Base-by-base conservation (phyloP, 192 early-diverging fungal genomes). In the Cetraspora pellucida region DNA sequence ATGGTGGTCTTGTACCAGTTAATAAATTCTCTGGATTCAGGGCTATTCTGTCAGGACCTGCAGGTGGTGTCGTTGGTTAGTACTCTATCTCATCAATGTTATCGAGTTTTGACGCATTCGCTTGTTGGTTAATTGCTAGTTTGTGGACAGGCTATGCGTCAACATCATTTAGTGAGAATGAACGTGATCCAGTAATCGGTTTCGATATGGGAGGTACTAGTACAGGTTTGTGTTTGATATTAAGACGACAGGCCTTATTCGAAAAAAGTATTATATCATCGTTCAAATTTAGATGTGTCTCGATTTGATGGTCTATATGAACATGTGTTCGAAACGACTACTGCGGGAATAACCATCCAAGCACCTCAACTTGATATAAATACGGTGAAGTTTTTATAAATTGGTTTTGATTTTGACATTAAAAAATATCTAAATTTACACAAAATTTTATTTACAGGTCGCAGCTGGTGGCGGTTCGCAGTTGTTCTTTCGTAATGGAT, bases 161-260 rank as follows among this genome's bases (percentile, higher is more conserved):
- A 74, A 89, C 88, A 1, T 85, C 81, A 0, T 89, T 77, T 68
- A 81, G 82, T 55, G 72, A 81, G 27, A 83, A 88, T 54, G 61
- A 81, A 28, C 78, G 81, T 1, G 73, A 78, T 4, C 89, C 94
- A 0, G 91, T 97, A 17, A 95, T 99, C 77, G 97, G 96, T 6
- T 99, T 99, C 77, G 97, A 98, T 83, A 98, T 97, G 97, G 96
- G 95, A 30, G 95, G 94, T 19, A 92, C 90, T 13, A 92, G 91
- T 67, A 93, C 92, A 5, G 81, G 81, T 82, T 70, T 27, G 28
- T 44, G 57, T 72, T 44, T 44, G 43, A 7, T 7, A 43, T 16
- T 3, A 17, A 13, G 37, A 37, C 7, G 7, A 37, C 7, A 37
- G 7, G 19, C 5, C 19, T 54, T 3, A 13, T 54, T 54, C 5